phyloP scores from a whole-genome alignment of 805 yeast genomes.

The Tetrapisispora iriomotensis region DNA sequence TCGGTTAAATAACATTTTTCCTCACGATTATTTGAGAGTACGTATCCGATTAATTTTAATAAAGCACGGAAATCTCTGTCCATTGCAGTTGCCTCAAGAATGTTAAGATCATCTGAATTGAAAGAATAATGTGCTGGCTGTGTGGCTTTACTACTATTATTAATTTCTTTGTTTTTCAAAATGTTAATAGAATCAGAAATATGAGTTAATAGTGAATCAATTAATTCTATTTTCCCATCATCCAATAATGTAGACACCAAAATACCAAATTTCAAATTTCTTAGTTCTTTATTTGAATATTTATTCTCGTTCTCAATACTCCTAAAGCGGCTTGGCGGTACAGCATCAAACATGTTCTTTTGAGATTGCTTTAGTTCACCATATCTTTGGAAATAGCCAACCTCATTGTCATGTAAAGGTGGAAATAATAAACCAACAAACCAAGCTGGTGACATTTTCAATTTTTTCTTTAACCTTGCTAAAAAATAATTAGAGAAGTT shows the following conservation, averaged over 20 bases:
- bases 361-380: conserved; percentile 29
- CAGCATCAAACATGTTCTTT: conserved; percentile 9
- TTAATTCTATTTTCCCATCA: conserved; percentile 18
- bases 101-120: background rate
- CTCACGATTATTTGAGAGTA: conserved; percentile 11
- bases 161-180: conserved; percentile 9
- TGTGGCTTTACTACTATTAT: conserved; percentile 5
- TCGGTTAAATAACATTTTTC: conserved; percentile 18
- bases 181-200: conserved; percentile 10
- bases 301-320: conserved; percentile 16
- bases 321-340: conserved; percentile 19
- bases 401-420: conserved; percentile 37
- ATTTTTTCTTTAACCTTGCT: conserved; percentile 42
- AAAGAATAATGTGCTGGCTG: conserved; percentile 14
- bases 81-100: conserved; percentile 6
- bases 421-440: conserved; percentile 61
- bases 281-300: conserved; percentile 14
- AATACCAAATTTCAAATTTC: conserved; percentile 25
- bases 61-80: conserved; percentile 25
- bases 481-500: conserved; percentile 58
- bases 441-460: conserved; percentile 42
- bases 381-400: conserved; percentile 36
- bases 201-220: conserved; percentile 15
- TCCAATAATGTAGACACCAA: conserved; percentile 27
- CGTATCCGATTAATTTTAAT: conserved; percentile 16